These are phyloP conservation scores for Plasmodium vivax DNA, from an alignment of 169 alveolate species.

Conservation along the genomic window DNA sequence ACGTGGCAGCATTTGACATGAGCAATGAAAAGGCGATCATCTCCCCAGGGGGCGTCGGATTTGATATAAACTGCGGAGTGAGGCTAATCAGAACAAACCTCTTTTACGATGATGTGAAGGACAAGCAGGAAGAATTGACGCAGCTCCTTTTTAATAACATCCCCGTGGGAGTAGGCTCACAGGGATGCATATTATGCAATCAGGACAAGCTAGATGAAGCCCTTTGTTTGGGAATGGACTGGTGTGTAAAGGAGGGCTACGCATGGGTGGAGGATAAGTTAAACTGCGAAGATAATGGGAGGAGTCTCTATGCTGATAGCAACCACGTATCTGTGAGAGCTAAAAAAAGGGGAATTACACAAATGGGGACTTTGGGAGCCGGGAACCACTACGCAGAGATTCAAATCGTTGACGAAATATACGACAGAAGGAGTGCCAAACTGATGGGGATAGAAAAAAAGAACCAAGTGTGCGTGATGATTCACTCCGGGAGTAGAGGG, in stretches of 20 bases:
- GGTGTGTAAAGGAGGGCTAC: constrained; percentile 83
- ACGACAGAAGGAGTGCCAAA: constrained; percentile 88
- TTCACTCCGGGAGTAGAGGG: constrained; percentile 92
- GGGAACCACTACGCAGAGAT: constrained; percentile 93
- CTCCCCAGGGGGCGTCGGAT: constrained; percentile 94
- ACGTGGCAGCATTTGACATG: constrained; percentile 93
- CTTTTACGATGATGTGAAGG: constrained; percentile 78
- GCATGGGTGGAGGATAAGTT: constrained; percentile 90
- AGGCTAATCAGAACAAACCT: constrained; percentile 84
- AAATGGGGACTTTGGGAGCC: constrained; percentile 93
- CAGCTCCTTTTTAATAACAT: constrained; percentile 89
- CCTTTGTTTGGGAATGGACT: constrained; percentile 89
- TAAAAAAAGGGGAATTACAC: constrained; percentile 91
- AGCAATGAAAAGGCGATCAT: constrained; percentile 85
- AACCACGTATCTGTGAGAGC: constrained; percentile 88
- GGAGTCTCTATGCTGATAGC: constrained; percentile 90
- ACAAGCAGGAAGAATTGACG: constrained; percentile 84
- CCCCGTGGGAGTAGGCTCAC: constrained; percentile 93
- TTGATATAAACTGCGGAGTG: constrained; percentile 93
- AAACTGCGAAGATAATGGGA: constrained; percentile 90
- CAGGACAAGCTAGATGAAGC: constrained; percentile 82
- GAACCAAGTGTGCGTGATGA: constrained; percentile 90
- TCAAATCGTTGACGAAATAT: constrained; percentile 90
- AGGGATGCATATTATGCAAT: constrained; percentile 84
- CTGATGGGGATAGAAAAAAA: constrained; percentile 88